Evolutionary conservation across 345 rosid species (phyloP), one percentile per base, ranked within the genome.

Genomic region (Rhizophora mangle): DNA sequence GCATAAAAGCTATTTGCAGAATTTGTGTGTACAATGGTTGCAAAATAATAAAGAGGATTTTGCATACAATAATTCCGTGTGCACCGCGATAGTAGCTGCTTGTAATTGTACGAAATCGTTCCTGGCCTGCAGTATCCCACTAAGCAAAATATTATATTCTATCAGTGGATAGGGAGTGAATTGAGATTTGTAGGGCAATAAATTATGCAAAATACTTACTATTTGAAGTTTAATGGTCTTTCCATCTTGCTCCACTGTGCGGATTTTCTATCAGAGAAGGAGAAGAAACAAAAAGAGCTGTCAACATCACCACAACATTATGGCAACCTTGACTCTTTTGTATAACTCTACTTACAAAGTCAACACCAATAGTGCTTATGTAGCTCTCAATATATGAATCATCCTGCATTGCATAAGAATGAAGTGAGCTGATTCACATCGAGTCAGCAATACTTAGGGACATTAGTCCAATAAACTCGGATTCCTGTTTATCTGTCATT

Each of bases 41-140:
- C 78, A 15, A 56, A 56, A 27, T 8, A 3, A 24, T 1, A 16
- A 22, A 9, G 24, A 27, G 30, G 30, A 55, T 21, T 56, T 55
- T 10, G 10, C 60, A 56, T 56, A 90, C 97, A 30, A 93, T 93
- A 76, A 93, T 90, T 69, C 97, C 98, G 81, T 93, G 98, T 5
- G 97, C 97, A 75, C 98, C 98, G 56, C 97, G 96, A 70, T 93
- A 93, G 84, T 90, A 93, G 81, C 98, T 93, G 78, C 98, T 93
- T 34, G 98, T 90, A 70, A 90, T 93, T 26, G 98, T 93, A 81
- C 98, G 86, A 74, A 90, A 93, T 24, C 98, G 85, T 78, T 93
- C 98, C 83, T 93, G 97, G 34, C 98, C 98, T 68, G 98, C 97
- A 61, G 98, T 93, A 77, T 93, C 98, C 98, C 98, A 93, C 98